Evolutionary conservation across 2,329 filamentous ascomycete species (phyloP).

Genomic region (Diaporthe citrichinensis): DNA sequence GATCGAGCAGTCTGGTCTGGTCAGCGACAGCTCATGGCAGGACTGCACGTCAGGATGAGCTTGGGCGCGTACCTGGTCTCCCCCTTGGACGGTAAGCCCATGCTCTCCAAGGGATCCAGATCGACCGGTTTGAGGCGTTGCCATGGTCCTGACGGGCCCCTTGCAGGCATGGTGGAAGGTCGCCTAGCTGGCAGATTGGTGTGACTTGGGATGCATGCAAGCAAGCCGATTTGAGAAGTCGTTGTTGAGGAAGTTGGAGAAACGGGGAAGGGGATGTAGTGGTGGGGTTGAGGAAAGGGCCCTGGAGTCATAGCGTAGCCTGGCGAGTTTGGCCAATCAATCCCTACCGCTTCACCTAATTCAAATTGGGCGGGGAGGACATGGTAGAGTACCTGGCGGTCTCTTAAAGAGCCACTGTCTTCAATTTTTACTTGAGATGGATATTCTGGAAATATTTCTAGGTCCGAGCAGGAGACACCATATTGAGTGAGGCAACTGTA

Average conservation of each 20-base stretch:
- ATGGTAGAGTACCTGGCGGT: neutral
- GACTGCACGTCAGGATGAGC: conserved; percentile 13
- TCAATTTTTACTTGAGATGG: neutral
- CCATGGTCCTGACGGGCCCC: conserved; percentile 71
- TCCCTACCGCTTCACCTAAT: neutral
- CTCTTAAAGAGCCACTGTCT: neutral
- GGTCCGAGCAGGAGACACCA: neutral
- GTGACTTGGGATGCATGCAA: neutral
- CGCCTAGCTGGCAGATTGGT: neutral
- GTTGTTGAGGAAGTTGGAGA: conserved; percentile 19
- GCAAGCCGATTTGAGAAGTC: neutral
- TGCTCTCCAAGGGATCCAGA: conserved; percentile 82
- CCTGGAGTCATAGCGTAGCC: neutral
- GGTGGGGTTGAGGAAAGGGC: neutral
- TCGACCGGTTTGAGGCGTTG: conserved; percentile 80
- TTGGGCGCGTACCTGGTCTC: conserved; percentile 78
- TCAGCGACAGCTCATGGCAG: conserved; percentile 29
- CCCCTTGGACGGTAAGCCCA: conserved; percentile 91
- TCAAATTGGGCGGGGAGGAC: neutral
- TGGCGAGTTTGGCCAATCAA: neutral
- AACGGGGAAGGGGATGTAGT: neutral
- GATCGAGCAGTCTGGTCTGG: conserved; percentile 73
- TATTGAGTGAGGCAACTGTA: neutral
- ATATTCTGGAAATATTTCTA: neutral
- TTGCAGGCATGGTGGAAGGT: conserved; percentile 38